Evolutionary conservation across 2,329 filamentous ascomycete species (phyloP).

Genomic region (Fusarium sp.): DNA sequence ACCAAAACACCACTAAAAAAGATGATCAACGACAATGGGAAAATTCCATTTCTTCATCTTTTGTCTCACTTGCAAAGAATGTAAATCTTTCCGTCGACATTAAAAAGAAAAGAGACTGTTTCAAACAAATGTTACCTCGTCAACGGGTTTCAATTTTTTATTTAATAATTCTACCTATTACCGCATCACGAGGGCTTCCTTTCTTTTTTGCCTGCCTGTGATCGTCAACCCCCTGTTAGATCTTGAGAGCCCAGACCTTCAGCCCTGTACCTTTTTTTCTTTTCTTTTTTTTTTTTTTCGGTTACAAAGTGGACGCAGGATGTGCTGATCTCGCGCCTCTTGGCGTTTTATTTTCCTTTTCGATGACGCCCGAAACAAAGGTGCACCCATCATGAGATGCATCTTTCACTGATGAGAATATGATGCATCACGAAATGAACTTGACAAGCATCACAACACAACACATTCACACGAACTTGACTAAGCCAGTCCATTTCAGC

Average conservation of each 20-base stretch:
- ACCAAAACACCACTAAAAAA: conserved; percentile 9
- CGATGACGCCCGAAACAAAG: neutral
- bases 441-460: neutral
- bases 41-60: neutral
- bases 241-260: neutral
- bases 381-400: neutral
- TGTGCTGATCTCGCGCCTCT: neutral
- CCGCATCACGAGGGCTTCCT: neutral
- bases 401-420: too few species aligned
- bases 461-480: neutral
- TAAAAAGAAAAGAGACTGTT: neutral
- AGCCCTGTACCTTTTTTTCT: conserved; percentile 2
- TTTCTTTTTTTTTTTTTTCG: neutral
- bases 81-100: conserved; percentile 1
- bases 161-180: neutral
- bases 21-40: neutral
- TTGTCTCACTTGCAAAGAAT: conserved; percentile 36
- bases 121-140: conserved; percentile 8
- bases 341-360: neutral
- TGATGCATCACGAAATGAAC: neutral
- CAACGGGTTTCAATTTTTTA: conserved; percentile 6
- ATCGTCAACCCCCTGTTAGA: neutral
- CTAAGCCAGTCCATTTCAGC: neutral
- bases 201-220: neutral
- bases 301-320: neutral